Conservation (phyloP, 495 filamentous ascomycete genomes). For the Chaetomidium leptoderma region DNA sequence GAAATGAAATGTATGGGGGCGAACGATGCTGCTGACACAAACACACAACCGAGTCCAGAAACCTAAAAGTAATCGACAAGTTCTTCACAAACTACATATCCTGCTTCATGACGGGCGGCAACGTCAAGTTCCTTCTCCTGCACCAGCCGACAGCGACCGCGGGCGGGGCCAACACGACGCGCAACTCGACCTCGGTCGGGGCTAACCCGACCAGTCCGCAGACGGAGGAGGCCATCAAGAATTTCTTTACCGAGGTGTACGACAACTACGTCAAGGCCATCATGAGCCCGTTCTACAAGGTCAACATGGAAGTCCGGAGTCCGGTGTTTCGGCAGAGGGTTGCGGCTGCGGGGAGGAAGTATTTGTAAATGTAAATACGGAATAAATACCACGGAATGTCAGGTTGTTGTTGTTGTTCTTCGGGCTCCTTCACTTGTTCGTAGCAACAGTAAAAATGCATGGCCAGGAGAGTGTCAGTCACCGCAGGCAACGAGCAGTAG, state of each 20-base stretch:
- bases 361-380: constrained; percentile 66
- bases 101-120: constrained; percentile 81
- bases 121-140: constrained; percentile 83
- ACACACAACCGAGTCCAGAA: constrained; percentile 50
- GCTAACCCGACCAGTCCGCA: constrained; percentile 80
- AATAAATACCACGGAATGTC: not conserved
- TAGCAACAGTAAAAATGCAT: no score
- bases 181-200: constrained; percentile 62
- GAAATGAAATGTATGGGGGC: not conserved
- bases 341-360: constrained; percentile 85
- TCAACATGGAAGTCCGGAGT: constrained; percentile 77
- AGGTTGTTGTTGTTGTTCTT: no score
- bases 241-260: constrained; percentile 91
- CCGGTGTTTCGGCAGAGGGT: constrained; percentile 79
- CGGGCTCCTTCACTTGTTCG: no score
- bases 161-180: constrained; percentile 24
- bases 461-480: not conserved
- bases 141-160: constrained; percentile 61
- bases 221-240: constrained; percentile 88
- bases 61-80: constrained; percentile 90
- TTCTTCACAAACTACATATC: constrained; percentile 89
- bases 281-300: constrained; percentile 91
- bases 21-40: no score
- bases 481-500: not conserved
- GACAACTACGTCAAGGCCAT: constrained; percentile 93